Evolutionary conservation across 768 basidiomycete genomes (phyloP).

Genomic region (Kwoniella sp.): DNA sequence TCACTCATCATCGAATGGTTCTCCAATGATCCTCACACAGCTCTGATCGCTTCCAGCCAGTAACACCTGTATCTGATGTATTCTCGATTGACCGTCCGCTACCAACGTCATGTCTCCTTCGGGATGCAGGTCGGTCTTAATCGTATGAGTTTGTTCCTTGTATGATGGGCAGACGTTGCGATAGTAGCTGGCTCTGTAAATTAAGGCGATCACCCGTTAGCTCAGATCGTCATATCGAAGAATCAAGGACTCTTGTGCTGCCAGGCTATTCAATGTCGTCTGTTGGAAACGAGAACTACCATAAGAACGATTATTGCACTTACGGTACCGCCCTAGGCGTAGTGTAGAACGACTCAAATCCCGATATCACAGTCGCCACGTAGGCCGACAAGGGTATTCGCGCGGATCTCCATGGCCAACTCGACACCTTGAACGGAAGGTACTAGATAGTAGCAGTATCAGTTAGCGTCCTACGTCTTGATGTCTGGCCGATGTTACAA

Average conservation of each 20-base stretch:
- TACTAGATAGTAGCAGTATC: slow-evolving; percentile 14
- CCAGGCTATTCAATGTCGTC: neutral
- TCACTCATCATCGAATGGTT: slow-evolving; percentile 52
- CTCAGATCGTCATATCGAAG: too few relatives aligned
- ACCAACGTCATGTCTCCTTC: slow-evolving; percentile 32
- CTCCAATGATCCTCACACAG: slow-evolving; percentile 48
- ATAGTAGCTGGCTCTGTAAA: slow-evolving; percentile 32
- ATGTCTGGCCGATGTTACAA: neutral
- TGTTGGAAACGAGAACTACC: neutral
- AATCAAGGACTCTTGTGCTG: too few relatives aligned
- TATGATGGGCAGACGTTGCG: slow-evolving; percentile 28
- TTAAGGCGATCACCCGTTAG: slow-evolving; percentile 8
- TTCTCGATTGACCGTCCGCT: slow-evolving; percentile 34
- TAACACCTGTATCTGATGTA: slow-evolving; percentile 46
- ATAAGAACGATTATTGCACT: slow-evolving; percentile 10
- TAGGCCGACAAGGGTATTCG: slow-evolving; percentile 51
- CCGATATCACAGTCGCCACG: slow-evolving; percentile 39
- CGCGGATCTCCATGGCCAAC: slow-evolving; percentile 47
- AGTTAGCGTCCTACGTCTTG: neutral
- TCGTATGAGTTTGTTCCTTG: slow-evolving; percentile 26
- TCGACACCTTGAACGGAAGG: slow-evolving; percentile 34
- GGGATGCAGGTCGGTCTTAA: slow-evolving; percentile 22
- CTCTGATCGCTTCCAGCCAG: slow-evolving; percentile 38
- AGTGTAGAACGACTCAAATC: slow-evolving; percentile 42
- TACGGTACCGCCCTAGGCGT: slow-evolving; percentile 44